These are phyloP conservation scores for Vitis rupestris DNA, from an alignment of 164 flowering plant genomes.

Conservation along the genomic window DNA sequence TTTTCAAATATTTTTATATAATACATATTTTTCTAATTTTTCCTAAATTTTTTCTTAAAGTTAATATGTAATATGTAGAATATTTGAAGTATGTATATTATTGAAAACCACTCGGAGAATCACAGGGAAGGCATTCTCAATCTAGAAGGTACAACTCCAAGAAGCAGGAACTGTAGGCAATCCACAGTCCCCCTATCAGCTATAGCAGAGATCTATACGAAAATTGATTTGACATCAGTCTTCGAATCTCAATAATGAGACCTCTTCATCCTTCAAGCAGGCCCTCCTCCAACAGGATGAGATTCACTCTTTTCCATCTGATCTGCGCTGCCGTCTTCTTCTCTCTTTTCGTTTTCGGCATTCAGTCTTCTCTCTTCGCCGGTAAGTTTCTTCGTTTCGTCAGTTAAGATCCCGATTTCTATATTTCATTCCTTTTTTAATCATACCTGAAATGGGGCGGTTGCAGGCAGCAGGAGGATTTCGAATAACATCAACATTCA, in stretches of 20 bases:
- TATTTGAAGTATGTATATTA: no score
- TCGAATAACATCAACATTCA: slow-evolving; percentile 16
- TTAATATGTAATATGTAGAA: no score
- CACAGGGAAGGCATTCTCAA: no score
- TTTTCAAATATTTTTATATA: no score
- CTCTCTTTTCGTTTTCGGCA: slow-evolving; percentile 57
- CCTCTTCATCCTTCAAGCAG: slow-evolving; percentile 4
- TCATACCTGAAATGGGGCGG: neutral
- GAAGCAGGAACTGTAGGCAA: no score
- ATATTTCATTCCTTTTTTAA: neutral
- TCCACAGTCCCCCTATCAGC: no score
- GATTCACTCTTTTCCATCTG: slow-evolving; percentile 45
- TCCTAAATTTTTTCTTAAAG: no score
- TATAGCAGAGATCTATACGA: no score
- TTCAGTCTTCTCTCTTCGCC: slow-evolving; percentile 58
- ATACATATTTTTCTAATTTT: no score
- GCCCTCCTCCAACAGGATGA: slow-evolving; percentile 8
- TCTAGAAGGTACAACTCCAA: no score
- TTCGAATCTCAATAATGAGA: slow-evolving; percentile 18
- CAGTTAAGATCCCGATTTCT: neutral
- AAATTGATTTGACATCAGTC: no score
- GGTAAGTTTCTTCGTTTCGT: slow-evolving; percentile 13
- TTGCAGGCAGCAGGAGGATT: neutral
- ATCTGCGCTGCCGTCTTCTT: slow-evolving; percentile 55
- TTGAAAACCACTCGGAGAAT: no score